A percentile compares a stretch with the other conserved stretches of the same genome.
Evolutionary conservation across 176 grass and related monocot genomes (phyloP).

Genomic region (Musa acuminata): DNA sequence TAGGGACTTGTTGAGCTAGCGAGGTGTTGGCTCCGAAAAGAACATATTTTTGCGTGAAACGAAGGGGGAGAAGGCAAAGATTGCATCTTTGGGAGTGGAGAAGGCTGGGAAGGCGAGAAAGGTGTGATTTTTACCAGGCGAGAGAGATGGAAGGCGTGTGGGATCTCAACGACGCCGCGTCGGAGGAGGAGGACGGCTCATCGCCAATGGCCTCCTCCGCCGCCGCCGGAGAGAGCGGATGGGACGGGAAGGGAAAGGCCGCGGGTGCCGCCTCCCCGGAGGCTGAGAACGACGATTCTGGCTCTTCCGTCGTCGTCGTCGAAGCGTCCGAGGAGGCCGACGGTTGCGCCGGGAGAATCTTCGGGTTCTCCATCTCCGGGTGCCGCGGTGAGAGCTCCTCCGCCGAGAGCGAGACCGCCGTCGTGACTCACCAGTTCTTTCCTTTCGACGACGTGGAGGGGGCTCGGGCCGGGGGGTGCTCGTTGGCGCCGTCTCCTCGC

Average conservation of each 20-base stretch:
- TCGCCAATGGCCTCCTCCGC: constrained; percentile 3
- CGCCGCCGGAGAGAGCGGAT: neutral
- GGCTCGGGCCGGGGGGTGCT: neutral
- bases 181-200: neutral
- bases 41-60: neutral
- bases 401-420: constrained; percentile 2
- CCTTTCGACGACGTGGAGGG: constrained; percentile 5
- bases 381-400: neutral
- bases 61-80: neutral
- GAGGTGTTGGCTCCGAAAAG: too few relatives aligned
- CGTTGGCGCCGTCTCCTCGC: neutral
- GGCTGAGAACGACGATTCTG: neutral
- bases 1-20: too few relatives aligned
- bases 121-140: neutral
- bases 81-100: neutral
- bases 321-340: neutral
- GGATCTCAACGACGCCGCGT: neutral
- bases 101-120: neutral
- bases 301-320: neutral
- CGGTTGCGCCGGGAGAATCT: neutral
- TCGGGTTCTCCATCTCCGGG: constrained; percentile 2
- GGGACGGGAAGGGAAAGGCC: neutral
- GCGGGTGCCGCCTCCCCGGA: neutral
- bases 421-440: constrained; percentile 52
- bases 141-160: neutral